Evolutionary conservation across 1,139 yeast species (phyloP), one percentile per base, ranked within the genome.

Genomic region (Debaryomyces subglobosus): DNA sequence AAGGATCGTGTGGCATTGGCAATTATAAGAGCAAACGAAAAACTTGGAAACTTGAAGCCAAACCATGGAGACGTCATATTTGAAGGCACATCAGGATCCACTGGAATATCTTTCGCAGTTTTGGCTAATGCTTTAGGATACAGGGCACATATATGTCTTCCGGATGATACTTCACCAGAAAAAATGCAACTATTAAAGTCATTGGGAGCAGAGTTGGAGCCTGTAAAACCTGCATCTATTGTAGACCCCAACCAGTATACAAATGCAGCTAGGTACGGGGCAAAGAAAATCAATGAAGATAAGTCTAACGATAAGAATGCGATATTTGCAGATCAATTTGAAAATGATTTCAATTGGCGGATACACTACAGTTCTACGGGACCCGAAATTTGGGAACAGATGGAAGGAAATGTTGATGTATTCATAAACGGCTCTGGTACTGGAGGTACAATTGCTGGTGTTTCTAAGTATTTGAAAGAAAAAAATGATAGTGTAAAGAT

Each of bases 21-120:
- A 1, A 87, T 94, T 56, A 86, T 92, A 29, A 70, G 81, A 47
- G 81, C 80, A 16, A 88, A 89, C 48, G 97, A 89, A 64, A 48
- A 56, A 10, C 54, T 61, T 39, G 95, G 94, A 0, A 64, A 72
- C 12, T 64, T 92, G 38, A 64, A 70, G 7, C 92, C 91, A 0
- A 64, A 82, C 48, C 57, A 68, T 37, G 73, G 73, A 5, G 91
- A 89, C 61, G 78, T 85, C 16, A 82, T 89, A 4, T 91, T 86
- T 63, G 99, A 94, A 70, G 99, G 99, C 3, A 94, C 98, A 0
- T 85, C 95, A 9, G 98, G 98, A 0, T 89, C 97, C 0, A 94
- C 99, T 0, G 99, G 99, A 7, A 94, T 94, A 24, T 89, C 97
- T 2, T 80, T 94, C 56, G 97, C 98, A 1, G 81, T 90, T 68